These are phyloP conservation scores for Candida sithepensis DNA, from an alignment of 805 yeast species.

Conservation along the genomic window DNA sequence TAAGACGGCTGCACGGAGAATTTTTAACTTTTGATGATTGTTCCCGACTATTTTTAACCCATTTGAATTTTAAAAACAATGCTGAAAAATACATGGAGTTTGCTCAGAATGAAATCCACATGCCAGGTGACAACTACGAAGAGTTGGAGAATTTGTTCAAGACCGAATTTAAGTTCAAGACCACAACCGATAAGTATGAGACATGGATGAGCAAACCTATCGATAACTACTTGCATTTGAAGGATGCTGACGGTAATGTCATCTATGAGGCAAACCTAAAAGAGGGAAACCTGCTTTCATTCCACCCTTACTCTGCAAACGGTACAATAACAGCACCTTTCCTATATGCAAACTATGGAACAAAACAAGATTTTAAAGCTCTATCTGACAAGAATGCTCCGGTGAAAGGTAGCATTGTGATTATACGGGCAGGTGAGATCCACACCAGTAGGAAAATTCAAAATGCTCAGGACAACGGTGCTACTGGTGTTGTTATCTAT, in stretches of 20 bases:
- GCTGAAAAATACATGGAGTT: slow-evolving; percentile 17
- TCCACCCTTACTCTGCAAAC: slow-evolving; percentile 61
- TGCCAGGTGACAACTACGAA: slow-evolving; percentile 24
- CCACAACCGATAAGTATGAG: slow-evolving; percentile 52
- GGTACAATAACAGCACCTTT: slow-evolving; percentile 56
- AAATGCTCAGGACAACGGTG: slow-evolving; percentile 61
- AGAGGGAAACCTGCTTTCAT: slow-evolving; percentile 43
- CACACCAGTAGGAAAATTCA: slow-evolving; percentile 55
- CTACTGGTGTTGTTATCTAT: slow-evolving; percentile 56
- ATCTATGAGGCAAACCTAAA: slow-evolving; percentile 46
- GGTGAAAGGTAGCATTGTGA: slow-evolving; percentile 53
- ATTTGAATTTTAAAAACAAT: slow-evolving; percentile 23
- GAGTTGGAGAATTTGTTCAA: slow-evolving; percentile 14
- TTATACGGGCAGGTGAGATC: slow-evolving; percentile 49
- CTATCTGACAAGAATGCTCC: slow-evolving; percentile 39
- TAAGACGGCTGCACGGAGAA: slow-evolving; percentile 68
- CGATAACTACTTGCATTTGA: slow-evolving; percentile 38
- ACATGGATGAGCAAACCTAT: slow-evolving; percentile 52
- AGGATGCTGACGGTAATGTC: slow-evolving; percentile 32
- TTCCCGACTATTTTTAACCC: slow-evolving; percentile 49
- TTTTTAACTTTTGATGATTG: slow-evolving; percentile 65
- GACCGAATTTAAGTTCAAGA: slow-evolving; percentile 30
- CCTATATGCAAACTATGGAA: slow-evolving; percentile 61
- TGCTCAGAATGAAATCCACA: slow-evolving; percentile 18
- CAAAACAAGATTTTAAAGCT: slow-evolving; percentile 46